These are phyloP conservation scores for Penicillium griseofulvum DNA, from an alignment of 2,329 filamentous ascomycete species.

Conservation along the genomic window DNA sequence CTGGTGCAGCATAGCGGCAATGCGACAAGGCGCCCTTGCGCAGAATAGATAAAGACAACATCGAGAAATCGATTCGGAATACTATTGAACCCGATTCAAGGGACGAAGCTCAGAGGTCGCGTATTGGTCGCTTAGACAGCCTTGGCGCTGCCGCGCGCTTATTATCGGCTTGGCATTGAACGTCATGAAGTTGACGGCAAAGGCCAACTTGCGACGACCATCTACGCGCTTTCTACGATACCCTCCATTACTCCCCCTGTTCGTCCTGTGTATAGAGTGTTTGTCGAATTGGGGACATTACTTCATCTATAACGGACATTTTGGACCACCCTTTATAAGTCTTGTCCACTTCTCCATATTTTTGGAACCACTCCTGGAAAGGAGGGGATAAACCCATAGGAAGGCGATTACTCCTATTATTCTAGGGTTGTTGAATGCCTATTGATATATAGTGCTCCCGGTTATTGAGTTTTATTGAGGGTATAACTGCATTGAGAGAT, in stretches of 20 bases:
- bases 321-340: neutral
- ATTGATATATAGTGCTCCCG: neutral
- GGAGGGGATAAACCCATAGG: neutral
- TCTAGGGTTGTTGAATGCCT: neutral
- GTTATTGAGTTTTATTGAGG: neutral
- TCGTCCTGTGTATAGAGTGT: constrained; percentile 11
- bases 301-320: neutral
- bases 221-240: constrained; percentile 19
- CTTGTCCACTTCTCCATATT: neutral
- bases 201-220: constrained; percentile 23
- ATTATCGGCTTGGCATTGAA: constrained; percentile 30
- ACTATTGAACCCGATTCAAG: neutral
- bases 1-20: constrained; percentile 8
- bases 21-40: constrained; percentile 20
- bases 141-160: constrained; percentile 33
- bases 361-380: constrained; percentile 2
- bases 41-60: constrained; percentile 26
- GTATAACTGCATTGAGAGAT: constrained; percentile 4
- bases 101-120: constrained; percentile 1
- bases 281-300: neutral
- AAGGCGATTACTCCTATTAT: neutral
- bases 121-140: constrained; percentile 1
- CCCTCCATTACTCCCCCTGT: constrained; percentile 10
- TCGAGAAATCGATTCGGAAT: constrained; percentile 4
- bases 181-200: constrained; percentile 30